phyloP scores from a whole-genome alignment of 768 basidiomycete species.

The Podaxis pistillaris region DNA sequence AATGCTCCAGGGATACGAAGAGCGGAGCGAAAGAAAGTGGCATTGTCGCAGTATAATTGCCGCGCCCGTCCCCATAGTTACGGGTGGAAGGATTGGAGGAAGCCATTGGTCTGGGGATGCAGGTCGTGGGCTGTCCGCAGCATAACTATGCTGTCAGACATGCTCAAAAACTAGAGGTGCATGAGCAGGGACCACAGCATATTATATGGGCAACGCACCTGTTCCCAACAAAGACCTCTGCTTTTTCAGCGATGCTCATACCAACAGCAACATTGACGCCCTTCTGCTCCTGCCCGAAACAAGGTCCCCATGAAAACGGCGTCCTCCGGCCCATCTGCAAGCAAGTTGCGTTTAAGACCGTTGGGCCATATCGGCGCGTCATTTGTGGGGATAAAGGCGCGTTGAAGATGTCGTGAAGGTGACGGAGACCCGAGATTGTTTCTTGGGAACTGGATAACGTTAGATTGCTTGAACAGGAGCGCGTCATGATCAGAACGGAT shows the following conservation, averaged over 20 bases:
- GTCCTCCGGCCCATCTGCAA: conserved; percentile 49
- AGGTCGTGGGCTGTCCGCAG: conserved; percentile 41
- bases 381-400: conserved; percentile 52
- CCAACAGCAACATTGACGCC: conserved; percentile 53
- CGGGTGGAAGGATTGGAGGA: conserved; percentile 30
- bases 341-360: conserved; percentile 33
- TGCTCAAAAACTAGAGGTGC: conserved; percentile 41
- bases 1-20: no score
- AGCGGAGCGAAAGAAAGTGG: no score
- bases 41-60: no score
- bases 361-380: conserved; percentile 43
- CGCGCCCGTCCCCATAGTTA: no score
- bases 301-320: conserved; percentile 36
- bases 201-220: conserved; percentile 36
- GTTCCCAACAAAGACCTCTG: conserved; percentile 61
- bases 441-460: not conserved
- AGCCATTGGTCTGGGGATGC: conserved; percentile 35
- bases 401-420: conserved; percentile 7
- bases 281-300: conserved; percentile 43
- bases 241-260: conserved; percentile 57
- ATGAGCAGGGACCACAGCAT: conserved; percentile 13
- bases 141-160: conserved; percentile 50
- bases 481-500: conserved; percentile 33
- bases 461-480: not conserved
- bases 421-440: not conserved